Conservation (phyloP, 2,329 filamentous ascomycete genomes). For the Ceratocystis cacaofunesta region DNA sequence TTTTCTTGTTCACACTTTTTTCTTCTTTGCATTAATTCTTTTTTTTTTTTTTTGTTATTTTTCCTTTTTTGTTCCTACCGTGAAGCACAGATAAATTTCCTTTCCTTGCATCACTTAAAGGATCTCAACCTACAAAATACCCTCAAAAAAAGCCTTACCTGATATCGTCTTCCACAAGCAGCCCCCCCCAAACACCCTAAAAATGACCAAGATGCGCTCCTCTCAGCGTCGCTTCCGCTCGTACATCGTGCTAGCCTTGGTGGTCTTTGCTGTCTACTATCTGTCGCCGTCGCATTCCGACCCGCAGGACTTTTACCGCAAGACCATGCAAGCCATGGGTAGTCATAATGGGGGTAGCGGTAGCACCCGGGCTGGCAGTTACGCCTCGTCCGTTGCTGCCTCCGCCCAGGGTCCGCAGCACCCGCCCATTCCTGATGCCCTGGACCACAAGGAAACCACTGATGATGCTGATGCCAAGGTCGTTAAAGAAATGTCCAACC, state of each 20-base stretch:
- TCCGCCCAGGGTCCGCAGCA: constrained; percentile 30
- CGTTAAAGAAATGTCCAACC: constrained; percentile 39
- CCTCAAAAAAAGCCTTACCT: neutral
- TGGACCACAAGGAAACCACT: constrained; percentile 27
- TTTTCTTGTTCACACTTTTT: neutral
- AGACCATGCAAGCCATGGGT: constrained; percentile 42
- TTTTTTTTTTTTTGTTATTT: constrained; percentile 26
- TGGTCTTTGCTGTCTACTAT: constrained; percentile 16
- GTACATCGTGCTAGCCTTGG: constrained; percentile 10
- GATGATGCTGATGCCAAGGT: constrained; percentile 9
- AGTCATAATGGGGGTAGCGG: constrained; percentile 25
- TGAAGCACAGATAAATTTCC: neutral
- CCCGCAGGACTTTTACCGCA: constrained; percentile 42
- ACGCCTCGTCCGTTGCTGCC: neutral
- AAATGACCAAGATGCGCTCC: constrained; percentile 14
- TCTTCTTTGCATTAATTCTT: neutral
- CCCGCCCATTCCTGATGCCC: constrained; percentile 42
- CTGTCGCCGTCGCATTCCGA: constrained; percentile 13
- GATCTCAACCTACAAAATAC: neutral
- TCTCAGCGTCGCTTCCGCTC: constrained; percentile 12
- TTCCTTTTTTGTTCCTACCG: neutral
- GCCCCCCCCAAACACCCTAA: neutral
- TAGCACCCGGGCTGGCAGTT: constrained; percentile 29
- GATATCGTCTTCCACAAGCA: neutral
- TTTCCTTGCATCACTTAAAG: neutral